Evolutionary conservation across 208 protist species (phyloP).

Genomic region (Crithidia thermophila): DNA sequence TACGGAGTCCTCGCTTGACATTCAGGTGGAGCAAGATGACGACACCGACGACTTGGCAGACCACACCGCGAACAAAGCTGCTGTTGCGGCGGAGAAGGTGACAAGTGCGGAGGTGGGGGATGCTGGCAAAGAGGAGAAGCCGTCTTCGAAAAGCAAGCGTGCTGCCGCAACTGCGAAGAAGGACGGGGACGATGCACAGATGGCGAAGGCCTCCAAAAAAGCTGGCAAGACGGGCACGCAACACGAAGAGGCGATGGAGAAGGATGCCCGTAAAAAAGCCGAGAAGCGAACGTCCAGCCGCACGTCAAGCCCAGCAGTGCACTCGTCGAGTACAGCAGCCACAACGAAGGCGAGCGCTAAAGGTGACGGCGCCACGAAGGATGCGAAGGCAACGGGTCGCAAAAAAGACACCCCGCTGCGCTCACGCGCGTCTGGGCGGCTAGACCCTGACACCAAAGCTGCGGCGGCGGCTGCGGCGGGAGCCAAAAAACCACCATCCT

Average conservation of each 20-base stretch:
- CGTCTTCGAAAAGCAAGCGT: not conserved
- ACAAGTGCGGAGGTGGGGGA: not conserved
- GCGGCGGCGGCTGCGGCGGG: too few species aligned
- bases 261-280: not conserved
- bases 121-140: not conserved
- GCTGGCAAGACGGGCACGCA: too few species aligned
- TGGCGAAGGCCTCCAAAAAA: not conserved
- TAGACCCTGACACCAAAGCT: too few species aligned
- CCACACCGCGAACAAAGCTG: not conserved
- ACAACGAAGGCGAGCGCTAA: not conserved
- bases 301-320: not conserved
- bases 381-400: not conserved
- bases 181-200: not conserved
- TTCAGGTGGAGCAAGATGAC: slow-evolving; percentile 16
- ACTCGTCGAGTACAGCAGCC: not conserved
- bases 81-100: slow-evolving; percentile 3
- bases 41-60: not conserved
- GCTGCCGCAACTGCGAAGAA: not conserved
- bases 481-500: too few species aligned
- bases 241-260: not conserved
- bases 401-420: not conserved
- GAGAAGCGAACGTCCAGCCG: too few species aligned
- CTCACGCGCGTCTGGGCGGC: too few species aligned
- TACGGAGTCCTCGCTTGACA: slow-evolving; percentile 14
- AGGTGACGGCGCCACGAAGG: too few species aligned